These are phyloP conservation scores for Claviceps spartinae DNA, from an alignment of 2,329 filamentous ascomycete species.

Conservation along the genomic window DNA sequence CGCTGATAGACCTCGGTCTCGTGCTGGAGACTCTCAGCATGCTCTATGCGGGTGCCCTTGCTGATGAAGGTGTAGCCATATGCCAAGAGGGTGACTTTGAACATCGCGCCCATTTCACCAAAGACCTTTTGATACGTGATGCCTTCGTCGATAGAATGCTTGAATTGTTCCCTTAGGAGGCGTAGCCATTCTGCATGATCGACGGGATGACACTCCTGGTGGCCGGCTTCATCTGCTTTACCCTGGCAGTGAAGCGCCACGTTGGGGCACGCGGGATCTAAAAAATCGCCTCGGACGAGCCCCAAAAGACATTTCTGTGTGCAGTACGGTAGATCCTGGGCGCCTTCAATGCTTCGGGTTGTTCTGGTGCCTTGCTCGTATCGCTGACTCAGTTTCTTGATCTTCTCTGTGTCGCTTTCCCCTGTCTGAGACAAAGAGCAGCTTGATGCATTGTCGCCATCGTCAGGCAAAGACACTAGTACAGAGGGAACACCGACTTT, in stretches of 20 bases:
- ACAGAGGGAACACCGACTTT: no score
- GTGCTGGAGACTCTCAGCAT: constrained; percentile 20
- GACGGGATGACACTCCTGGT: constrained; percentile 11
- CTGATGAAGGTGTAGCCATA: constrained; percentile 10
- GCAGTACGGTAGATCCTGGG: constrained; percentile 16
- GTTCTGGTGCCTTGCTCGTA: no score
- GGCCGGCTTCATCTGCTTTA: constrained; percentile 2
- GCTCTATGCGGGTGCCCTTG: constrained; percentile 24
- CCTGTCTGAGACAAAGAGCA: no score
- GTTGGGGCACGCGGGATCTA: constrained; percentile 27
- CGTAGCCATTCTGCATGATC: no score
- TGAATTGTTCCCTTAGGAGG: constrained; percentile 19
- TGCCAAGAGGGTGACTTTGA: constrained; percentile 10
- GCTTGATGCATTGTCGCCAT: no score
- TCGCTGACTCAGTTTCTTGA: no score
- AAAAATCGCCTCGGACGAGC: constrained; percentile 14
- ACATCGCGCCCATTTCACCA: constrained; percentile 25
- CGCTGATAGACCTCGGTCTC: constrained; percentile 23
- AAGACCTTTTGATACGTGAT: constrained; percentile 14
- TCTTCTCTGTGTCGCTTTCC: no score
- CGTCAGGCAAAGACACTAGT: no score
- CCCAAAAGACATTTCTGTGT: constrained; percentile 26
- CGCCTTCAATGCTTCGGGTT: no score
- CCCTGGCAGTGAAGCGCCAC: constrained; percentile 15
- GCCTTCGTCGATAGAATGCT: constrained; percentile 16